Evolutionary conservation across 148 eudicot genomes (phyloP).

Genomic region (Camellia lanceoleosa): DNA sequence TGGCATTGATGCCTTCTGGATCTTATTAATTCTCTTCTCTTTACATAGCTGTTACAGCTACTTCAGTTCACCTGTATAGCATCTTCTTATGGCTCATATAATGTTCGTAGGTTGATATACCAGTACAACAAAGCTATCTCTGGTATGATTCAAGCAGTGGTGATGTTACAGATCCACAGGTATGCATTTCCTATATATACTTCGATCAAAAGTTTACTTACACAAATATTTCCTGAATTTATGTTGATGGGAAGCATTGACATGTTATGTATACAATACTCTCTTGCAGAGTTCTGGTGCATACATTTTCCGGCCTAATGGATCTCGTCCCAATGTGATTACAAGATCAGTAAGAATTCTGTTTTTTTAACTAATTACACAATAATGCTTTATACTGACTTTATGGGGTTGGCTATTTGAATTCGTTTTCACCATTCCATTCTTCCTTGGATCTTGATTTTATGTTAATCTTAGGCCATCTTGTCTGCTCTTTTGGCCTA

Average conservation of each 20-base stretch:
- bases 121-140: constrained; percentile 63
- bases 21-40: background rate
- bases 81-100: background rate
- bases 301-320: constrained; percentile 67
- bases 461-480: background rate
- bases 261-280: background rate
- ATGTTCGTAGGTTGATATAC: constrained; percentile 52
- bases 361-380: background rate
- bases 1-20: background rate
- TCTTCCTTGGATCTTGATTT: constrained; percentile 1
- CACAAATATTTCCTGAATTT: background rate
- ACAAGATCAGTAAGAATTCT: constrained; percentile 51
- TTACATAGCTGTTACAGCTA: background rate
- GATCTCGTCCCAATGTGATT: constrained; percentile 31
- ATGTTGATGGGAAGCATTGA: constrained; percentile 3
- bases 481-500: background rate
- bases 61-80: background rate
- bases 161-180: constrained; percentile 41
- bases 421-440: background rate
- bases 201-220: background rate
- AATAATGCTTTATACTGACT: background rate
- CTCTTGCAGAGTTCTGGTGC: constrained; percentile 73
- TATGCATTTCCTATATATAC: constrained; percentile 11
- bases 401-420: background rate
- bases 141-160: constrained; percentile 50